These are phyloP conservation scores for Fusarium domesticum DNA, from an alignment of 2,329 filamentous ascomycete genomes.

Conservation along the genomic window DNA sequence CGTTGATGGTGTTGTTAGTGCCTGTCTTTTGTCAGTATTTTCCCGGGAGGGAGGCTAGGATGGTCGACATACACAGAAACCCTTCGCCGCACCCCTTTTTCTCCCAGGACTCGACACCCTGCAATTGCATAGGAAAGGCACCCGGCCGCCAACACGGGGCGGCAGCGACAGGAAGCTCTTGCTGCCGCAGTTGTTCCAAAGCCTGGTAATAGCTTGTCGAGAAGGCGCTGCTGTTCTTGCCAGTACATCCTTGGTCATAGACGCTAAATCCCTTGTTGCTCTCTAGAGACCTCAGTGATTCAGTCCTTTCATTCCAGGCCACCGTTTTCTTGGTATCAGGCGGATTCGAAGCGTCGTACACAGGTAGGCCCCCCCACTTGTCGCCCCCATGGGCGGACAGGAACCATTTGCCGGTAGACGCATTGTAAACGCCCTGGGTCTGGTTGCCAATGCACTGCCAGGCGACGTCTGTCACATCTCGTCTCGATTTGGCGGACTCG, in stretches of 20 bases:
- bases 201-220: constrained; percentile 42
- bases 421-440: constrained; percentile 37
- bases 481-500: no score
- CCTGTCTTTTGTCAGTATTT: constrained; percentile 28
- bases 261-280: constrained; percentile 28
- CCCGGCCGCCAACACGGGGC: constrained; percentile 40
- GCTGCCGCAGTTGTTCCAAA: constrained; percentile 17
- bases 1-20: constrained; percentile 45
- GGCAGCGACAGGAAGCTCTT: constrained; percentile 36
- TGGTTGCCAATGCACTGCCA: constrained; percentile 48
- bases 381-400: constrained; percentile 29
- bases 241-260: constrained; percentile 43
- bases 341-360: constrained; percentile 38
- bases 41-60: no score
- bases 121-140: constrained; percentile 41
- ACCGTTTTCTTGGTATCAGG: constrained; percentile 32
- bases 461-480: constrained; percentile 18
- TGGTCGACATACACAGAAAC: constrained; percentile 39
- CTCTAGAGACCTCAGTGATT: constrained; percentile 26
- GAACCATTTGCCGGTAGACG: constrained; percentile 43
- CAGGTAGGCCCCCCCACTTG: constrained; percentile 23
- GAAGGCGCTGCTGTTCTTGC: constrained; percentile 39
- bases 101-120: constrained; percentile 37
- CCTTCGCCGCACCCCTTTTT: constrained; percentile 39
- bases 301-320: constrained; percentile 27